phyloP scores from a whole-genome alignment of 495 filamentous ascomycete species.

The Neurospora hispaniola region DNA sequence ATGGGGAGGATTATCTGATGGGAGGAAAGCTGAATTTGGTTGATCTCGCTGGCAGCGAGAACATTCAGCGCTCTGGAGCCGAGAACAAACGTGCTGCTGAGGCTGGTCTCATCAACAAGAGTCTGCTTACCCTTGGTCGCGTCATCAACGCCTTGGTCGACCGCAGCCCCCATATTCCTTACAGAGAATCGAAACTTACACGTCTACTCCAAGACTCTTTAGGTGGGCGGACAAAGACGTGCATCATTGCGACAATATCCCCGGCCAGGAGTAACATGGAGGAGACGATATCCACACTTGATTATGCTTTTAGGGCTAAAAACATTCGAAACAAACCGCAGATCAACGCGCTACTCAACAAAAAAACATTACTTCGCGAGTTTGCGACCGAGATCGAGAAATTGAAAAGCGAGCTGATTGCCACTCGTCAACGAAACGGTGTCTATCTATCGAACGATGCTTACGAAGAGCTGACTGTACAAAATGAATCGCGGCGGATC shows the following conservation, averaged over 20 bases:
- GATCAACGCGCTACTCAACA: slow-evolving; percentile 79
- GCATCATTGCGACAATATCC: slow-evolving; percentile 95
- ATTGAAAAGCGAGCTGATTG: slow-evolving; percentile 85
- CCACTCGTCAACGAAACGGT: slow-evolving; percentile 85
- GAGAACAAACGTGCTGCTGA: slow-evolving; percentile 96
- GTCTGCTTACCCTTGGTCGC: slow-evolving; percentile 81
- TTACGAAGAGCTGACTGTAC: slow-evolving; percentile 77
- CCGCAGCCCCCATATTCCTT: slow-evolving; percentile 82
- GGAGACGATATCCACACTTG: slow-evolving; percentile 93
- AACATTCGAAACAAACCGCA: slow-evolving; percentile 98
- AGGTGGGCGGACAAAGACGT: slow-evolving; percentile 90
- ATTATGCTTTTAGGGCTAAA: slow-evolving; percentile 95
- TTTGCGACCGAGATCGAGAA: slow-evolving; percentile 92
- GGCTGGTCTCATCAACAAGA: slow-evolving; percentile 96
- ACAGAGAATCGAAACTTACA: slow-evolving; percentile 93
- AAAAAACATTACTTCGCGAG: slow-evolving; percentile 81
- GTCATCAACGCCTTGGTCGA: slow-evolving; percentile 98
- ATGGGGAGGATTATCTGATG: slow-evolving; percentile 78
- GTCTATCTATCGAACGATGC: slow-evolving; percentile 80
- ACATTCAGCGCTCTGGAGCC: slow-evolving; percentile 90
- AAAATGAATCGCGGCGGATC: slow-evolving; percentile 87
- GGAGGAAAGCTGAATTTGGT: slow-evolving; percentile 93
- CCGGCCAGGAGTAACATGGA: slow-evolving; percentile 90
- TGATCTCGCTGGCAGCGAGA: slow-evolving; percentile 93
- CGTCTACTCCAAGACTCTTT: slow-evolving; percentile 91